phyloP scores from a whole-genome alignment of 2,329 filamentous ascomycete genomes.

The Diaporthe batatas region DNA sequence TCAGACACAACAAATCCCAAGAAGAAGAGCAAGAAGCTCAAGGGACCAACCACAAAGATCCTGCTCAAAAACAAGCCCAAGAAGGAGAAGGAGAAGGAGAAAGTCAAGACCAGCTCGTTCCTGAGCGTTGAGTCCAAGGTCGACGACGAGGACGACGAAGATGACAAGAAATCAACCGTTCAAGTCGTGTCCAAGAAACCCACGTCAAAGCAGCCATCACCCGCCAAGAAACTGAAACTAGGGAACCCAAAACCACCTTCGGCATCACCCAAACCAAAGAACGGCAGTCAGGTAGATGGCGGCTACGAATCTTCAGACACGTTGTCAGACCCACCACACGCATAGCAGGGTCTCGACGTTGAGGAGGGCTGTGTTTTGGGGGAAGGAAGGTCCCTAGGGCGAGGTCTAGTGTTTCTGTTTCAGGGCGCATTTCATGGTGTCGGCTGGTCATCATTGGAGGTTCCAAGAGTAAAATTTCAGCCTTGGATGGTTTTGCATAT shows the following conservation, averaged over 20 bases:
- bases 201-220: slow-evolving; percentile 56
- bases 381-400: no score
- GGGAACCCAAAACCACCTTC: slow-evolving; percentile 60
- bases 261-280: slow-evolving; percentile 64
- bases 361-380: not conserved
- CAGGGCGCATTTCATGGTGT: slow-evolving; percentile 33
- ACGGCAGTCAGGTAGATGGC: slow-evolving; percentile 62
- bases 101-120: slow-evolving; percentile 64
- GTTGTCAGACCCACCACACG: slow-evolving; percentile 65
- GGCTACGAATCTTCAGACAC: slow-evolving; percentile 70
- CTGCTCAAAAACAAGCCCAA: slow-evolving; percentile 69
- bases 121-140: slow-evolving; percentile 64
- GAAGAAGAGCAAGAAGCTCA: slow-evolving; percentile 71
- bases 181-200: slow-evolving; percentile 60
- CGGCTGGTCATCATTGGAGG: slow-evolving; percentile 25
- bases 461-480: slow-evolving; percentile 29
- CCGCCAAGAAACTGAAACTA: slow-evolving; percentile 61
- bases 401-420: slow-evolving; percentile 7
- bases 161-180: slow-evolving; percentile 53
- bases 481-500: slow-evolving; percentile 36
- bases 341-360: not conserved
- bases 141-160: slow-evolving; percentile 54
- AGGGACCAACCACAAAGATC: slow-evolving; percentile 63
- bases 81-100: slow-evolving; percentile 59
- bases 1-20: slow-evolving; percentile 64